A percentile compares a stretch with the other conserved stretches of the same genome.
These are phyloP conservation scores for Daldinia sp. DNA, from an alignment of 2,329 filamentous ascomycete species.

Conservation along the genomic window DNA sequence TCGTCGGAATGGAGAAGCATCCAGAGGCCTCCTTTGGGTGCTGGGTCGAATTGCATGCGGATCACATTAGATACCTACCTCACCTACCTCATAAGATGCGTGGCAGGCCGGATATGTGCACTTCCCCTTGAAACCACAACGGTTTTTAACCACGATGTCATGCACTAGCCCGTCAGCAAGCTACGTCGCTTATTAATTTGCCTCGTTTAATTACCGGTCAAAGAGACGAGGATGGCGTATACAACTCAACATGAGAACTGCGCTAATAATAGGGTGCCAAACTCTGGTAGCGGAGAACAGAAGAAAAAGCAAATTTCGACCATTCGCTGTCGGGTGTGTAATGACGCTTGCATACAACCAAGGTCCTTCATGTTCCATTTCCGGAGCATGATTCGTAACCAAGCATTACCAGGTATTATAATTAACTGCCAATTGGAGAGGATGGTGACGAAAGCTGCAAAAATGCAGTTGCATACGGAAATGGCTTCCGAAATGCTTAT, in stretches of 20 bases:
- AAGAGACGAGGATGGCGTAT: not conserved
- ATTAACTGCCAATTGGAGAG: not conserved
- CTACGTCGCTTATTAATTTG: not conserved
- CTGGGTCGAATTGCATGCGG: not conserved
- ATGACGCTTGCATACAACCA: not conserved
- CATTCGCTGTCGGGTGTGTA: not conserved
- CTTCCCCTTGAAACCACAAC: not conserved
- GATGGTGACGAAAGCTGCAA: not conserved
- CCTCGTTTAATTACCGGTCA: not conserved
- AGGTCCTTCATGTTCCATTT: not conserved
- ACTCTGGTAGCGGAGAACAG: not conserved
- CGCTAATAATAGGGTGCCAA: not conserved
- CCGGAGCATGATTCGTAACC: not conserved
- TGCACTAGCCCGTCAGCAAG: not conserved
- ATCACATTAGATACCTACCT: conserved; percentile 6
- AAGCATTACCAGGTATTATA: not conserved
- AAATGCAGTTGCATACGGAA: conserved; percentile 15
- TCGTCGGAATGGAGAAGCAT: not conserved
- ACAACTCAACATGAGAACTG: not conserved
- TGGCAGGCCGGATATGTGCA: not conserved
- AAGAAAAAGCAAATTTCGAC: not conserved
- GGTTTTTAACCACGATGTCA: not conserved
- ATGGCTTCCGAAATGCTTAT: conserved; percentile 4
- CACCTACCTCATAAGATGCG: too few relatives aligned
- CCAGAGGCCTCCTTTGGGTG: not conserved